Evolutionary conservation across 768 basidiomycete genomes (phyloP).

Genomic region (Auricularia heimuer): DNA sequence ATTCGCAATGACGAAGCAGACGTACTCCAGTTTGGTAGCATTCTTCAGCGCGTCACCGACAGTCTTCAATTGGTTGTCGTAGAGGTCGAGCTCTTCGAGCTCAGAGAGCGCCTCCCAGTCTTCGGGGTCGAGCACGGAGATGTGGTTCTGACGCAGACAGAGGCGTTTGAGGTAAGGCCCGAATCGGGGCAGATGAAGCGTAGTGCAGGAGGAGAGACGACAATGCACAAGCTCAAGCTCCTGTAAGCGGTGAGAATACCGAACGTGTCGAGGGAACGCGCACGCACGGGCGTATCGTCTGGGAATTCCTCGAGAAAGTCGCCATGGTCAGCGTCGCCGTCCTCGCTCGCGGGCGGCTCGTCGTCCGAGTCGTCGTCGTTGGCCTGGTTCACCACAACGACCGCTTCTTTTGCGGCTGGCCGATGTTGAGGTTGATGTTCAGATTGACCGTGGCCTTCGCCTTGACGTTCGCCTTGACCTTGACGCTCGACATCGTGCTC

Average conservation of each 20-base stretch:
- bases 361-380: constrained; percentile 37
- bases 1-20: background rate
- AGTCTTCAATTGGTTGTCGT: constrained; percentile 87
- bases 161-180: constrained; percentile 55
- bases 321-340: constrained; percentile 18
- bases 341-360: constrained; percentile 39
- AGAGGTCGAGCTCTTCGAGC: constrained; percentile 86
- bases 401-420: background rate
- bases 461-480: background rate
- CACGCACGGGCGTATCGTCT: constrained; percentile 70
- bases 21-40: constrained; percentile 33
- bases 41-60: constrained; percentile 56
- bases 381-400: background rate
- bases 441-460: background rate
- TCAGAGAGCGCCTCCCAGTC: constrained; percentile 55
- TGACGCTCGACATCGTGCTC: background rate
- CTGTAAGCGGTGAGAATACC: constrained; percentile 30
- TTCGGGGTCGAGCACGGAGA: constrained; percentile 61
- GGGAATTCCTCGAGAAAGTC: constrained; percentile 71
- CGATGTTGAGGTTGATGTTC: background rate
- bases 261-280: background rate
- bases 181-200: constrained; percentile 61
- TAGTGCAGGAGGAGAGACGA: constrained; percentile 47
- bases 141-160: constrained; percentile 80
- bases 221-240: constrained; percentile 82